Conservation (phyloP, 2,329 filamentous ascomycete genomes). For the Fusarium denticulatum region DNA sequence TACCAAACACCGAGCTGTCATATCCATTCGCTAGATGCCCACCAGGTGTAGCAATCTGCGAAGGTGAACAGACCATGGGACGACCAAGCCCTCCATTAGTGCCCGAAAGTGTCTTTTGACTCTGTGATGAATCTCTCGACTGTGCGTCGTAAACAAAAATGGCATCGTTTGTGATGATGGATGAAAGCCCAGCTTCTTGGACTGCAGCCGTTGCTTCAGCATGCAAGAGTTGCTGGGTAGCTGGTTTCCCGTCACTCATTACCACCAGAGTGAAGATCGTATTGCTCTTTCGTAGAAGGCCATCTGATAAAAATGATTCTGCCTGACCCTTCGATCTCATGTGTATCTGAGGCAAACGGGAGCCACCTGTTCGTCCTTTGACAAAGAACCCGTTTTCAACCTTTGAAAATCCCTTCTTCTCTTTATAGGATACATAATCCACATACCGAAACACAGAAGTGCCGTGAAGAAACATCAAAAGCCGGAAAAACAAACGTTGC, state of each 20-base stretch:
- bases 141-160: neutral
- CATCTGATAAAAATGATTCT: neutral
- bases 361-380: neutral
- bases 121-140: fast-evolving
- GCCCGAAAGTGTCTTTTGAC: fast-evolving
- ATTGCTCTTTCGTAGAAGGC: fast-evolving
- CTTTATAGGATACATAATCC: neutral
- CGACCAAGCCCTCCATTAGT: neutral
- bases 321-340: neutral
- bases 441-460: neutral
- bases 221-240: fast-evolving
- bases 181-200: neutral
- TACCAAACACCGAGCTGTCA: neutral
- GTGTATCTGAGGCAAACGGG: neutral
- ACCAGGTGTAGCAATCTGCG: fast-evolving
- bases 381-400: neutral
- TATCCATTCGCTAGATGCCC: neutral
- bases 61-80: neutral
- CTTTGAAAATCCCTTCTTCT: neutral
- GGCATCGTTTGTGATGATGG: neutral
- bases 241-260: fast-evolving
- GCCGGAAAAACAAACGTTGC: neutral
- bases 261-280: neutral
- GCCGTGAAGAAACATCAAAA: neutral
- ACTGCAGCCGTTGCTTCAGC: neutral